A percentile compares a stretch with the other conserved stretches of the same genome.
phyloP scores from a whole-genome alignment of 495 filamentous ascomycete genomes.

The Amphirosellinia nigrospora region DNA sequence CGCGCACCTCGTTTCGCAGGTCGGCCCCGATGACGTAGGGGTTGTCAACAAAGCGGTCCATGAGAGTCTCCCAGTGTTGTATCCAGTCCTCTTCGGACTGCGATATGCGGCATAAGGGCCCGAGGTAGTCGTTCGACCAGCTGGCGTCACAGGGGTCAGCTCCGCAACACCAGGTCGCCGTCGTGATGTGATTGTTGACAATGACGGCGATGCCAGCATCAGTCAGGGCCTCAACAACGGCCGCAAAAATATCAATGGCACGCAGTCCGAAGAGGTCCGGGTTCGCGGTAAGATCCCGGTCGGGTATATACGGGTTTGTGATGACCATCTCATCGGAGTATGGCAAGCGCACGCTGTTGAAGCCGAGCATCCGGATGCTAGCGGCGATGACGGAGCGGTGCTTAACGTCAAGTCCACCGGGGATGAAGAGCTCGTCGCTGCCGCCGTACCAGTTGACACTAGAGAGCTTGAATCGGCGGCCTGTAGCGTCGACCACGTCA shows the following conservation, averaged over 20 bases:
- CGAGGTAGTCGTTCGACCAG: constrained; percentile 64
- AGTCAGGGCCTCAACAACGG: constrained; percentile 60
- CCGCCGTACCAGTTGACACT: constrained; percentile 70
- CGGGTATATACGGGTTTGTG: constrained; percentile 54
- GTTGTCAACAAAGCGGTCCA: constrained; percentile 57
- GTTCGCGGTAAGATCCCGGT: constrained; percentile 57
- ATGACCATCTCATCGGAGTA: constrained; percentile 68
- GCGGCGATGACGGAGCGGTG: constrained; percentile 61
- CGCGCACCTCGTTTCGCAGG: constrained; percentile 65
- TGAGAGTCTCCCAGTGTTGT: constrained; percentile 63
- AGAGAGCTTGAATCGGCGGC: constrained; percentile 59
- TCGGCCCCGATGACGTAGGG: constrained; percentile 63
- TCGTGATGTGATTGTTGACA: constrained; percentile 67
- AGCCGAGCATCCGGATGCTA: constrained; percentile 59
- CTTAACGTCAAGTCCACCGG: constrained; percentile 62
- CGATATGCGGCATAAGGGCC: constrained; percentile 55
- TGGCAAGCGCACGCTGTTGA: constrained; percentile 68
- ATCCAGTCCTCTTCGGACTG: constrained; percentile 67
- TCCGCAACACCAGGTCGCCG: constrained; percentile 66
- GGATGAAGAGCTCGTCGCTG: constrained; percentile 65
- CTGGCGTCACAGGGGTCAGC: constrained; percentile 64
- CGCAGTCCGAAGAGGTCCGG: constrained; percentile 56
- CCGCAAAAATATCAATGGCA: constrained; percentile 61
- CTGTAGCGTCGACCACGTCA: constrained; percentile 60
- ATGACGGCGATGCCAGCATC: constrained; percentile 64